phyloP scores from a whole-genome alignment of 345 rosid species.

The Eucalyptus pauciflora region DNA sequence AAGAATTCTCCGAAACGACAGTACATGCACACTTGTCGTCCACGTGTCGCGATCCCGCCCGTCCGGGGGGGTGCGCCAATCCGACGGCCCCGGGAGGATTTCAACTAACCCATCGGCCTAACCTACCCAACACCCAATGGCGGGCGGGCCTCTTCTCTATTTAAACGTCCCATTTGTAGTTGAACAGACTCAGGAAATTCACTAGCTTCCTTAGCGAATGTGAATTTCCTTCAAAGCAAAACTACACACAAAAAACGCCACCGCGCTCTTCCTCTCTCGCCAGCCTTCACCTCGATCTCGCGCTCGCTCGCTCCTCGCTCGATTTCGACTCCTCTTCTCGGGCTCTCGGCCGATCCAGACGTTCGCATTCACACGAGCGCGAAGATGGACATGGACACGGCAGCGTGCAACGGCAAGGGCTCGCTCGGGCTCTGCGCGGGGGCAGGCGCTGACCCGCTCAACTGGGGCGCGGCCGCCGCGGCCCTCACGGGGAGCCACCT shows the following conservation, averaged over 20 bases:
- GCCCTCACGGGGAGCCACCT: too few species aligned
- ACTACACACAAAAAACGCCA: too few species aligned
- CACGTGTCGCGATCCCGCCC: conserved; percentile 5
- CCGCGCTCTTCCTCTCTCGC: too few species aligned
- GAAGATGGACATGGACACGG: too few species aligned
- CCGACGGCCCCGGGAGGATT: conserved; percentile 11
- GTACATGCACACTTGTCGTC: background rate
- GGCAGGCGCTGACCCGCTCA: too few species aligned
- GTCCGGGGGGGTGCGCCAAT: background rate
- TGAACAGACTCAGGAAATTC: conserved; percentile 14
- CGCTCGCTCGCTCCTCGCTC: too few species aligned
- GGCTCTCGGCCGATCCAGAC: too few species aligned
- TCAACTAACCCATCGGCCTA: conserved; percentile 35
- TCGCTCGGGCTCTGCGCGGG: too few species aligned
- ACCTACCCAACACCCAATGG: conserved; percentile 12
- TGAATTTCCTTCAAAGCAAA: conserved; percentile 1
- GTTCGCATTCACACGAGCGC: too few species aligned
- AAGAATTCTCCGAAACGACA: background rate
- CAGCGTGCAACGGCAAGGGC: too few species aligned
- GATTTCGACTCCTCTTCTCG: too few species aligned
- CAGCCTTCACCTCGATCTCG: background rate
- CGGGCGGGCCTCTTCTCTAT: background rate
- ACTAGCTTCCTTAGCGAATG: background rate
- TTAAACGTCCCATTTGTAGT: conserved; percentile 1
- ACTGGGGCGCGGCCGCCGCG: too few species aligned